Evolutionary conservation across 129 eudicot species (phyloP), one percentile per base, ranked within the genome.

Genomic region (Arctium lappa): DNA sequence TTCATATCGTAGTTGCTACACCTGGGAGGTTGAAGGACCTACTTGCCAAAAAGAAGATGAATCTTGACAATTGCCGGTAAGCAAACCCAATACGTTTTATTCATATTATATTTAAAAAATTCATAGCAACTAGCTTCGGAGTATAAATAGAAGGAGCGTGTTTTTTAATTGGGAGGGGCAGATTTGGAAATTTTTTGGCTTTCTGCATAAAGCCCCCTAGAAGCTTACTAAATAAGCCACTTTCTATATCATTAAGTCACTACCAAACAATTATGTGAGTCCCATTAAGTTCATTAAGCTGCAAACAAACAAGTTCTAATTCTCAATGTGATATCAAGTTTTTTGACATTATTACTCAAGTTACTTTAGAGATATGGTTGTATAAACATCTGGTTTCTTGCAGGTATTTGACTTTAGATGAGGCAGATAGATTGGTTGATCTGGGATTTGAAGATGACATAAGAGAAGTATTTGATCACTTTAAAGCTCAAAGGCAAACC

Each of bases 1-100:
- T 94, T 8, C 98, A 94, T 77, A 92, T 92, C n/a, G 98, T 94
- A 3, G 97, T 94, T 85, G 98, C 97, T 56, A 92, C 97, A 68
- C 97, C 98, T 40, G 98, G 97, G 8, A 88, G 98, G 81, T 83
- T 94, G 69, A 94, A 94, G 88, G 98, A 94, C 72, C 29, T 90
- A 87, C 89, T 94, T 68, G 95, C 95, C 29, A 92, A 94, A 85
- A 94, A 92, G 86, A 94, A 80, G 79, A 93, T 91, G 96, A 91
- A 85, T 75, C 93, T 90, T 72, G 94, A 94, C 37, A 80, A 83
- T 82, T 94, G 97, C 90, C 76, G 97, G 97, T 91, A 89, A 74
- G 69, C 1, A 36, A 60, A 60, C 27, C 7, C 29, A 5, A 5
- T n/a, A 60, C 16, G 68, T 60, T 60, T 60, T 60, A 0, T n/a